Percentiles rank a stretch among this genome's conserved stretches.
Evolutionary conservation across 192 early-diverging fungal species (phyloP).

Genomic region (Dimargaris xerosporica): DNA sequence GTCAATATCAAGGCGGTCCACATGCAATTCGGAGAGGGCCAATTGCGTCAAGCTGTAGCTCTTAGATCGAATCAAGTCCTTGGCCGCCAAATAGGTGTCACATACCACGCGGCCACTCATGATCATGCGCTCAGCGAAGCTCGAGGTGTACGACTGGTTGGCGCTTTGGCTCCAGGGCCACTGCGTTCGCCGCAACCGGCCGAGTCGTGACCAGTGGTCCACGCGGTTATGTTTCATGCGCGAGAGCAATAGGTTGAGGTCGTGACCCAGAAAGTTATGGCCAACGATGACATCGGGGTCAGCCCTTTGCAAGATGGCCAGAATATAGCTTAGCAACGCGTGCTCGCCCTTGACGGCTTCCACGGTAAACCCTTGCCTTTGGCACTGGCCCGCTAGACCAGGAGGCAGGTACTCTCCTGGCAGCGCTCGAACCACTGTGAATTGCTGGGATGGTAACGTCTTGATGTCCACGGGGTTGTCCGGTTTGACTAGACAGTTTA

Average conservation of each 20-base stretch:
- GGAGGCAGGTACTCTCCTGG: slow-evolving; percentile 56
- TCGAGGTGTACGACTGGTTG: neutral
- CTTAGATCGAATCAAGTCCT: slow-evolving; percentile 75
- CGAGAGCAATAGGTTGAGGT: slow-evolving; percentile 81
- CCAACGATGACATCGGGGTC: slow-evolving; percentile 94
- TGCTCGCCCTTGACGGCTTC: slow-evolving; percentile 50
- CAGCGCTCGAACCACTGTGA: slow-evolving; percentile 58
- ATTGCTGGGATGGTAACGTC: slow-evolving; percentile 29
- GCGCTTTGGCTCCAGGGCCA: slow-evolving; percentile 68
- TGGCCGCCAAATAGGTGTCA: slow-evolving; percentile 81
- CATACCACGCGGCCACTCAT: slow-evolving; percentile 78
- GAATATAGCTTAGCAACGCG: slow-evolving; percentile 60
- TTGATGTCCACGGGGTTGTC: slow-evolving; percentile 36
- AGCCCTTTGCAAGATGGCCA: slow-evolving; percentile 47
- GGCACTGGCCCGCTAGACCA: slow-evolving; percentile 60
- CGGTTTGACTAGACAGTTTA: slow-evolving; percentile 50
- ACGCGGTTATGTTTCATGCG: slow-evolving; percentile 74
- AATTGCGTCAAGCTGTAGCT: slow-evolving; percentile 69
- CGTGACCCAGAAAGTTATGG: slow-evolving; percentile 94
- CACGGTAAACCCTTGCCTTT: slow-evolving; percentile 34
- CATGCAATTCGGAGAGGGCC: slow-evolving; percentile 54
- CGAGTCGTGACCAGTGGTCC: slow-evolving; percentile 75
- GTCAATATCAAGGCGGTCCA: slow-evolving; percentile 71
- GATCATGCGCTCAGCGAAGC: slow-evolving; percentile 53
- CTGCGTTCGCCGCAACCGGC: slow-evolving; percentile 61